These are phyloP conservation scores for Xylariomycetidae sp. DNA, from an alignment of 2,329 filamentous ascomycete genomes.

Conservation along the genomic window DNA sequence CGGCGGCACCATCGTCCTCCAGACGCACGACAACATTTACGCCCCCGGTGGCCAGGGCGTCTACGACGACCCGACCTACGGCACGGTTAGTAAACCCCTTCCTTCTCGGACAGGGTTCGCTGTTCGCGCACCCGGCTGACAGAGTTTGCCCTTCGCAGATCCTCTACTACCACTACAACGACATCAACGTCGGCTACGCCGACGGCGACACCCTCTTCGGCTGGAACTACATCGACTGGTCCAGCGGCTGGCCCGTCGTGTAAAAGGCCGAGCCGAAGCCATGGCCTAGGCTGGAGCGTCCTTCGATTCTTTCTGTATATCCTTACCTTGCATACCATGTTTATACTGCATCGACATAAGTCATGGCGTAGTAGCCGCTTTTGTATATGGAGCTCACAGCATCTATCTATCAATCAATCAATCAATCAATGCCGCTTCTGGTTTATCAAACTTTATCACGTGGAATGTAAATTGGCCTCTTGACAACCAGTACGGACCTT, in stretches of 20 bases:
- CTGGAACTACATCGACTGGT: conserved; percentile 44
- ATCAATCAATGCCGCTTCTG: no score
- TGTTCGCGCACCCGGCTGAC: not conserved
- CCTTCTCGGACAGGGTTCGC: not conserved
- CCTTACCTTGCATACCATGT: no score
- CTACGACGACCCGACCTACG: conserved; percentile 25
- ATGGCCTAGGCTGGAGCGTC: no score
- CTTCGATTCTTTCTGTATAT: no score
- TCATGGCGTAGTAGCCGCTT: no score
- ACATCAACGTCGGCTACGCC: conserved; percentile 27
- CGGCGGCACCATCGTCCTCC: conserved; percentile 56
- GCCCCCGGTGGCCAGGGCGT: conserved; percentile 57
- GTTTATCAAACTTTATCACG: no score
- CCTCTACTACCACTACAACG: conserved; percentile 37
- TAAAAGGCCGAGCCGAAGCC: no score
- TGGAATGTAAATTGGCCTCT: no score
- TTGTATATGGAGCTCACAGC: no score
- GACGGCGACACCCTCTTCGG: conserved; percentile 43
- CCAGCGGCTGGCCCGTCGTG: conserved; percentile 40
- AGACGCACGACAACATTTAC: conserved; percentile 54
- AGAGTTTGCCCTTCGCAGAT: conserved; percentile 25
- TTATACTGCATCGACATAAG: no score
- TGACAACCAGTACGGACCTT: no score
- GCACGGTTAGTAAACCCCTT: conserved; percentile 21
- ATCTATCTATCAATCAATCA: no score